Conservation (phyloP, 2,329 filamentous ascomycete genomes). For the Fusarium decemcellulare region DNA sequence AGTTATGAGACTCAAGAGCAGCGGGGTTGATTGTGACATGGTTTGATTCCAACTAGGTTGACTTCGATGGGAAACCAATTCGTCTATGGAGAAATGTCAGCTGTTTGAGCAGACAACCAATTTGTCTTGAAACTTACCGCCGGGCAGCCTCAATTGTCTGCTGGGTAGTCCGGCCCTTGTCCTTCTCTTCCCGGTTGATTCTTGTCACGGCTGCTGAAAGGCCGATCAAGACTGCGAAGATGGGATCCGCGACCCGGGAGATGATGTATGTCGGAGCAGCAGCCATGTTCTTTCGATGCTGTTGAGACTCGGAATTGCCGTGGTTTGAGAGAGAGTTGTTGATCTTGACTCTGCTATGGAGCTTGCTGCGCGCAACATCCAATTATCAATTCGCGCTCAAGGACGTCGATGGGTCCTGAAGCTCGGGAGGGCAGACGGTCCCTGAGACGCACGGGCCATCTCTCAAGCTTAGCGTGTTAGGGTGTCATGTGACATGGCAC, state of each 20-base stretch:
- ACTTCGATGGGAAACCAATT: constrained; percentile 46
- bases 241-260: constrained; percentile 70
- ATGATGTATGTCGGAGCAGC: constrained; percentile 70
- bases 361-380: background rate
- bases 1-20: constrained; percentile 3
- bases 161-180: constrained; percentile 66
- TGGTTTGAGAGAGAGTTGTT: constrained; percentile 4
- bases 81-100: constrained; percentile 45
- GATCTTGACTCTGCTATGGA: background rate
- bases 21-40: background rate
- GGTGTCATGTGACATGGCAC: constrained; percentile 54
- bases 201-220: constrained; percentile 68
- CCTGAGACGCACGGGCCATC: constrained; percentile 35
- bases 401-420: constrained; percentile 17
- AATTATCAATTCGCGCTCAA: constrained; percentile 7
- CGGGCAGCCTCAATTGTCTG: constrained; percentile 65
- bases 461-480: constrained; percentile 3
- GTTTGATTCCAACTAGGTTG: constrained; percentile 27
- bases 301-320: constrained; percentile 8
- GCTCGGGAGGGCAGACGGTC: constrained; percentile 13
- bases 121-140: constrained; percentile 49
- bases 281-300: constrained; percentile 58
- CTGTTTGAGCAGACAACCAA: background rate
- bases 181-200: constrained; percentile 73
- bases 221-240: constrained; percentile 71